Evolutionary conservation across 345 rosid species (phyloP), one percentile per base, ranked within the genome.

Genomic region (Salix viminalis): DNA sequence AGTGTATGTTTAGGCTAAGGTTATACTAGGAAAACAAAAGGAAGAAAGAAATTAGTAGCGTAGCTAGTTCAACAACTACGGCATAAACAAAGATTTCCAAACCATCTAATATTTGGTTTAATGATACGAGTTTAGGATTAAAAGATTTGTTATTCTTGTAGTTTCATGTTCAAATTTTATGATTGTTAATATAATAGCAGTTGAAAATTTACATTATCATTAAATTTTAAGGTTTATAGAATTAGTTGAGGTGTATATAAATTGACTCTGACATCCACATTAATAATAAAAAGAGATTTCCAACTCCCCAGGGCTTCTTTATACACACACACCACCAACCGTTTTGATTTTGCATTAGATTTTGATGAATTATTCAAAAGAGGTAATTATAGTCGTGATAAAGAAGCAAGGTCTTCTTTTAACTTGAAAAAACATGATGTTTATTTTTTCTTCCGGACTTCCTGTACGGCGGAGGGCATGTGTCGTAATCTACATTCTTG

Each of bases 371-470:
- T 32, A 75, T n/a, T 34, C 46, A 48, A 58, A 34, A 60, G 79
- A 70, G 82, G 84, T 86, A 8, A 87, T 86, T 86, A 80, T 74
- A 80, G 83, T 65, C 79, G 87, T 86, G 83, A 76, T 65, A 75
- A 80, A 78, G 77, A 86, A 84, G 89, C 86, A 86, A 86, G 74
- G 78, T 6, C 24, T 24, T 6, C 24, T 24, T 67, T 58, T 54
- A 66, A 71, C 69, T 32, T 65, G 26, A 42, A 34, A 32, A 50
- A 75, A 23, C 4, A 86, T 82, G 79, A 83, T 75, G 69, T 36
- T 73, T 72, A 37, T 66, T 64, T 28, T 8, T 9, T 28, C 15
- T 9, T 7, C 1, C 42, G 4, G 15, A 68, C 58, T 46, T 46
- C 50, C 52, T 48, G 48, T 18, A 23, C 7, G 19, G 23, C 2